These are phyloP conservation scores for Pycnococcus provasolii DNA, from an alignment of 139 green algal genomes.

Conservation along the genomic window DNA sequence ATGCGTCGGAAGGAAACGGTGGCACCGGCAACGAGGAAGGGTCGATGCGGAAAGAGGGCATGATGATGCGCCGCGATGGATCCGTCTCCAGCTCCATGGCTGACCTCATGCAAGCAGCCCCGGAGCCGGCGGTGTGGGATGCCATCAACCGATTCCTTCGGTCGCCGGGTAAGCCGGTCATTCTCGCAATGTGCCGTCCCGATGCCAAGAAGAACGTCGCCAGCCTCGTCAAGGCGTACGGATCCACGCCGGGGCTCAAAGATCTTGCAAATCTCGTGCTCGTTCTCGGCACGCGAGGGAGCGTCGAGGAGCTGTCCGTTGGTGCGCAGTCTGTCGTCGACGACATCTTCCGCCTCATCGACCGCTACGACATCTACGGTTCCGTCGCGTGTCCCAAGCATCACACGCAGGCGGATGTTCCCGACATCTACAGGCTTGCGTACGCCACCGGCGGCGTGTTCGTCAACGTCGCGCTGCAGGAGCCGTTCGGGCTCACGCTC, in stretches of 20 bases:
- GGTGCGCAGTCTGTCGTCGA: constrained; percentile 63
- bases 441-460: constrained; percentile 71
- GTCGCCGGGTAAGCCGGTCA: constrained; percentile 83
- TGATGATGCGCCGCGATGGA: too few species aligned
- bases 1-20: too few species aligned
- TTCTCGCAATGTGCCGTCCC: constrained; percentile 81
- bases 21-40: too few species aligned
- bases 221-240: constrained; percentile 74
- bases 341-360: constrained; percentile 79
- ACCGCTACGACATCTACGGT: constrained; percentile 79
- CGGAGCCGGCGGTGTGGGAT: too few species aligned
- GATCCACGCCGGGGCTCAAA: constrained; percentile 53
- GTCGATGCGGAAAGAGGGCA: too few species aligned
- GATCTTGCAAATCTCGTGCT: constrained; percentile 89
- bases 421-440: constrained; percentile 84
- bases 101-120: too few species aligned
- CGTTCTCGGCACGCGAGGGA: constrained; percentile 83
- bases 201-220: constrained; percentile 95
- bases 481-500: constrained; percentile 89
- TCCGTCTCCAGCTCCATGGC: too few species aligned
- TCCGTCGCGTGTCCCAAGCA: constrained; percentile 85
- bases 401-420: constrained; percentile 75
- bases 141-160: constrained; percentile 63
- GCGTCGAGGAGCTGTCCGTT: constrained; percentile 68
- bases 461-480: constrained; percentile 69